Evolutionary conservation across 1,139 yeast genomes (phyloP).

Genomic region (Pichia sp.): DNA sequence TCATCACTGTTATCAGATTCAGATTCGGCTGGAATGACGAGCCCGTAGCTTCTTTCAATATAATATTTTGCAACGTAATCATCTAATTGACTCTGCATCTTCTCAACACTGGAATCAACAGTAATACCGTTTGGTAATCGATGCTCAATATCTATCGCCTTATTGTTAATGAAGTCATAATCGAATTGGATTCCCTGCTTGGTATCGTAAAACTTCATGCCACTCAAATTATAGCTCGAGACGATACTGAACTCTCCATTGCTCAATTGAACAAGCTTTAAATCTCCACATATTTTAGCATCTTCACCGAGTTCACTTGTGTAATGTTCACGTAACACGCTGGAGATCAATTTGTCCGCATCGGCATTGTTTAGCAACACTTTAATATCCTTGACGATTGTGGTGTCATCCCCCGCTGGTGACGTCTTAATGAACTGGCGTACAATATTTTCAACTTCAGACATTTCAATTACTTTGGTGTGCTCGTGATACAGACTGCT

Average conservation of each 20-base stretch:
- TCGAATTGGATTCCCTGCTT: constrained; percentile 45
- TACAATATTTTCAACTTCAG: constrained; percentile 24
- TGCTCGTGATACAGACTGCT: too few species aligned
- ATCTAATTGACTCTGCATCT: constrained; percentile 26
- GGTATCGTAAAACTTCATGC: constrained; percentile 42
- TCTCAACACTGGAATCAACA: constrained; percentile 28
- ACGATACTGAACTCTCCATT: constrained; percentile 27
- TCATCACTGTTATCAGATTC: constrained; percentile 17
- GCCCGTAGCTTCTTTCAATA: constrained; percentile 45
- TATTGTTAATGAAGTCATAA: constrained; percentile 47
- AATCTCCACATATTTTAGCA: constrained; percentile 20
- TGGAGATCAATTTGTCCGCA: constrained; percentile 33
- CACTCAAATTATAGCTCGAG: constrained; percentile 39
- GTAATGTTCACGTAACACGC: constrained; percentile 24
- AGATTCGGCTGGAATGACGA: constrained; percentile 32
- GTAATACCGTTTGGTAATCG: constrained; percentile 23
- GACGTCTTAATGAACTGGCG: constrained; percentile 40
- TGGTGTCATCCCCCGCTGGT: constrained; percentile 44
- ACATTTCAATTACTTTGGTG: too few species aligned
- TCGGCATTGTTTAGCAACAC: constrained; percentile 35
- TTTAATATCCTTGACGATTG: constrained; percentile 21
- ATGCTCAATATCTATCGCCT: constrained; percentile 47
- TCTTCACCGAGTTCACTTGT: constrained; percentile 16
- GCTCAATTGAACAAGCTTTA: constrained; percentile 22
- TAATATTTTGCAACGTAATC: constrained; percentile 42